These are phyloP conservation scores for Aspergillus tubingensis DNA, from an alignment of 2,329 filamentous ascomycete genomes.

Conservation along the genomic window DNA sequence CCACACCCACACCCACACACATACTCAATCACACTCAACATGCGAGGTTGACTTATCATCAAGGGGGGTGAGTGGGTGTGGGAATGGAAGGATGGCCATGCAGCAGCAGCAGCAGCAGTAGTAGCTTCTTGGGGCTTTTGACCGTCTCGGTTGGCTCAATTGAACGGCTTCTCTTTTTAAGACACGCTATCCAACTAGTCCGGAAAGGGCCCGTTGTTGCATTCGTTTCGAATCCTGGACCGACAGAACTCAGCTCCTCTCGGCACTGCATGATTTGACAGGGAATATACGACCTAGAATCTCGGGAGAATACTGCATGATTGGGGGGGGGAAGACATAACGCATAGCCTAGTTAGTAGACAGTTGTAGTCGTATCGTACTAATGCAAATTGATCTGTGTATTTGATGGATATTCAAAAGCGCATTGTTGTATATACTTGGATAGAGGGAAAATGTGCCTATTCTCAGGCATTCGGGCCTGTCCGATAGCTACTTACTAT, in stretches of 20 bases:
- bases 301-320: background rate
- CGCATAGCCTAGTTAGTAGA: background rate
- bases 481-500: background rate
- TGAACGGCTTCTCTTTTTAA: background rate
- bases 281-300: background rate
- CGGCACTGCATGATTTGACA: slow-evolving; percentile 2
- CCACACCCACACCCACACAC: background rate
- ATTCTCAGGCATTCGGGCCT: background rate
- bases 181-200: slow-evolving; percentile 4
- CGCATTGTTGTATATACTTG: background rate
- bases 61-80: slow-evolving; percentile 5
- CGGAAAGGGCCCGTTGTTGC: slow-evolving; percentile 10
- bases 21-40: background rate
- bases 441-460: background rate
- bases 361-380: no score
- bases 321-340: background rate
- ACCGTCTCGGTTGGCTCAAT: slow-evolving; percentile 7
- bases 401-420: no score
- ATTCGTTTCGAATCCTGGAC: background rate
- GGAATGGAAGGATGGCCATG: slow-evolving; percentile 4
- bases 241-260: slow-evolving; percentile 9
- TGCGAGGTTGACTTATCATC: slow-evolving; percentile 8
- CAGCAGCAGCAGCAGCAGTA: background rate
- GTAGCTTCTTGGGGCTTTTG: background rate
- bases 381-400: no score